Conservation (phyloP, 441 rosid genomes). For the Kokia cookei region DNA sequence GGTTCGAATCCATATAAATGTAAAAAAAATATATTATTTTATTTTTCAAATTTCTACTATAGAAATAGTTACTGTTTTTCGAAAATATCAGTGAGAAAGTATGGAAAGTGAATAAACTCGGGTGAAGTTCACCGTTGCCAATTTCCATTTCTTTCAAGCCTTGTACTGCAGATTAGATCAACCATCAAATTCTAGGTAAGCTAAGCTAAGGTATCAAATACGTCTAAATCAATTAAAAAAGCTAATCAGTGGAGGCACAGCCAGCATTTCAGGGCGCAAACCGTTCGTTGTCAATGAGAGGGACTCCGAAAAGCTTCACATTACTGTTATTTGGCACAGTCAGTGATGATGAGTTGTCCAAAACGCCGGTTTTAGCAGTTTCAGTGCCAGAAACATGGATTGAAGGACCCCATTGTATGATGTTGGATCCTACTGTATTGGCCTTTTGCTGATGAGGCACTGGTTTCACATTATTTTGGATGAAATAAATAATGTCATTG, state of each 20-base stretch:
- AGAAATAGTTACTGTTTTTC: too few species aligned
- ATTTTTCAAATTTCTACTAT: too few species aligned
- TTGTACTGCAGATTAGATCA: not conserved
- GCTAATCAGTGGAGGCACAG: not conserved
- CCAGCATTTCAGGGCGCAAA: constrained; percentile 21
- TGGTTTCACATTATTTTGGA: constrained; percentile 38
- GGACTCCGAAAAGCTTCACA: constrained; percentile 52
- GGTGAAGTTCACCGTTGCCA: not conserved
- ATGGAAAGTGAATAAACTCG: not conserved
- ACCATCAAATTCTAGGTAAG: not conserved
- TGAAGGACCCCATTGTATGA: constrained; percentile 19
- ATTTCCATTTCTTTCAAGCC: not conserved
- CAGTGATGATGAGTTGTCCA: constrained; percentile 1
- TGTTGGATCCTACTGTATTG: constrained; percentile 10
- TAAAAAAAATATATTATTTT: too few species aligned
- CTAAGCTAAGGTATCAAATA: not conserved
- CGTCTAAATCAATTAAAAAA: not conserved
- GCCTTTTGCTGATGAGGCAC: not conserved
- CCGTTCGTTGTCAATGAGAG: constrained; percentile 44
- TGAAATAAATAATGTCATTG: constrained; percentile 39
- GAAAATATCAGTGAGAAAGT: not conserved
- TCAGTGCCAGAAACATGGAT: not conserved
- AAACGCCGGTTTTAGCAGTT: not conserved
- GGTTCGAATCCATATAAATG: too few species aligned
- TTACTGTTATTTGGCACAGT: constrained; percentile 8